Conservation (phyloP, 2,329 filamentous ascomycete species). For the Metarhizium guizhouense region DNA sequence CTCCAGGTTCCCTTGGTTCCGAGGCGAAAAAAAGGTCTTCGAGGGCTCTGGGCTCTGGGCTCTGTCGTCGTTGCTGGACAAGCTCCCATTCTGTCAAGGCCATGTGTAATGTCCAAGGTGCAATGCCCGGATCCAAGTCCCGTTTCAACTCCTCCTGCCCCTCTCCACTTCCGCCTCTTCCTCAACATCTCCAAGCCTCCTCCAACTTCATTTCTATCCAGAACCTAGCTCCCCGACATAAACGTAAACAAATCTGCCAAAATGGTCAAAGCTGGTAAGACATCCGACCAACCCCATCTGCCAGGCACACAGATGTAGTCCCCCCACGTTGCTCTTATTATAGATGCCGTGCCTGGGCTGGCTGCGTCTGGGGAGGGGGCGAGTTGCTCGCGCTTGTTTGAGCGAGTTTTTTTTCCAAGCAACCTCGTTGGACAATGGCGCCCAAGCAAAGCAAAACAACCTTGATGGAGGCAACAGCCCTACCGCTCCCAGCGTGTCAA, state of each 20-base stretch:
- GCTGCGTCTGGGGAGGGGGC: conserved; percentile 9
- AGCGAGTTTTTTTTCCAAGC: conserved; percentile 40
- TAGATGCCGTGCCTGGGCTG: conserved; percentile 7
- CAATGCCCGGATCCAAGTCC: not conserved
- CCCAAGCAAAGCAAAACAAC: conserved; percentile 20
- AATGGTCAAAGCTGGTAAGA: conserved; percentile 95
- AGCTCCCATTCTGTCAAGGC: no score
- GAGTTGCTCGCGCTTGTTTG: conserved; percentile 42
- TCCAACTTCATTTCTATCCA: not conserved
- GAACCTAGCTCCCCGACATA: conserved; percentile 2
- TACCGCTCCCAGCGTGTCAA: not conserved
- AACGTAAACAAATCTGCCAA: conserved; percentile 48
- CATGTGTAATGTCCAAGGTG: not conserved
- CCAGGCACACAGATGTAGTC: not conserved
- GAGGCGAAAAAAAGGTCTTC: no score
- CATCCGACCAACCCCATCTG: not conserved
- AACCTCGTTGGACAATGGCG: conserved; percentile 13
- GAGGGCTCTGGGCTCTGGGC: no score
- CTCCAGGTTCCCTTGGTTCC: not conserved
- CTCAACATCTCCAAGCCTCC: conserved; percentile 7
- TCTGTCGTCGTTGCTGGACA: no score
- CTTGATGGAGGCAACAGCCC: conserved; percentile 31
- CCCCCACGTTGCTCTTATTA: conserved; percentile 11
- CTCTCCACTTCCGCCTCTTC: conserved; percentile 7
- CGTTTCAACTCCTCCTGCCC: conserved; percentile 8